Evolutionary conservation across 2,329 filamentous ascomycete species (phyloP).

Genomic region (Xylariaceae sp.): DNA sequence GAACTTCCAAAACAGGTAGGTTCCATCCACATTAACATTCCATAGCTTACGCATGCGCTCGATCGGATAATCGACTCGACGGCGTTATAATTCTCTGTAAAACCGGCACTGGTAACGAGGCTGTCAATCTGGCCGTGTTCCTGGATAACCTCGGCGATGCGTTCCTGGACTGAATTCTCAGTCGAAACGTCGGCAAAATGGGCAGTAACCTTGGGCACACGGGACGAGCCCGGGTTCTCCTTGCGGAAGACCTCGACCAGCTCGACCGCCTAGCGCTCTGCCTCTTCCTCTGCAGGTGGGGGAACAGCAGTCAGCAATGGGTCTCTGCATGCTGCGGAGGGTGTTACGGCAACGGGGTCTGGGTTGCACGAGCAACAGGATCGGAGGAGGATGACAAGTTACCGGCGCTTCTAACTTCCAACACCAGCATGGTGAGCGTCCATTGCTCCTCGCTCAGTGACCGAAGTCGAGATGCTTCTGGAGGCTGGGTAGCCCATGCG

Average conservation of each 20-base stretch:
- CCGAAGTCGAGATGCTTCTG: too few relatives aligned
- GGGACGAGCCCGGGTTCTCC: constrained; percentile 68
- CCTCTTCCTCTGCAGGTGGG: constrained; percentile 86
- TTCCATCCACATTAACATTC: constrained; percentile 88
- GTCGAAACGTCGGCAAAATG: constrained; percentile 85
- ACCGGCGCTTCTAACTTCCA: too few relatives aligned
- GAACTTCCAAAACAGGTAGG: constrained; percentile 86
- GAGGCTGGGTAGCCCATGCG: too few relatives aligned
- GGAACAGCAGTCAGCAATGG: too few relatives aligned
- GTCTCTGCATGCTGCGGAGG: too few relatives aligned
- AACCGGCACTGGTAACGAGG: constrained; percentile 91
- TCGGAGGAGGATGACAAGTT: too few relatives aligned
- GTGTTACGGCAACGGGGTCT: too few relatives aligned
- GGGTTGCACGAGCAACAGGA: too few relatives aligned
- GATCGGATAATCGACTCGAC: constrained; percentile 82
- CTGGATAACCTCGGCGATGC: constrained; percentile 61
- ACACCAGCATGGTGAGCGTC: too few relatives aligned
- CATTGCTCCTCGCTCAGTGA: too few relatives aligned
- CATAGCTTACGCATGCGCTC: constrained; percentile 90
- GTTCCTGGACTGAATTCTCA: constrained; percentile 67
- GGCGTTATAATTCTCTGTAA: constrained; percentile 92
- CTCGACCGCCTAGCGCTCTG: constrained; percentile 64
- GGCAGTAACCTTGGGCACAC: constrained; percentile 74
- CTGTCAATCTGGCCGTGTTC: constrained; percentile 80
- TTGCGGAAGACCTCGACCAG: constrained; percentile 69